phyloP scores from a whole-genome alignment of 305 asterid species.

The Fraxinus ornus region DNA sequence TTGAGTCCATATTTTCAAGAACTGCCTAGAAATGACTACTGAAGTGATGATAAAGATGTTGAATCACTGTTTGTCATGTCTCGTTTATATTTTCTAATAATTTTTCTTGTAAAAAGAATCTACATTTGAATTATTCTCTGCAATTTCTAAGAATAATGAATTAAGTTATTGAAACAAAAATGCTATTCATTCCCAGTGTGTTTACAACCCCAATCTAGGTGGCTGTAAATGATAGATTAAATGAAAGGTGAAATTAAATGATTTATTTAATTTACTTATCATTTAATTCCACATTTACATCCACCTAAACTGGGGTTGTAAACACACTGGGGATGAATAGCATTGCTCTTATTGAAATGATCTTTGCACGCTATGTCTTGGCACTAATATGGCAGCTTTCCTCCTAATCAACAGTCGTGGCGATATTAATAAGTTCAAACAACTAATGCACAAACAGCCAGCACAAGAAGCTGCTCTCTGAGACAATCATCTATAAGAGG shows the following conservation, averaged over 20 bases:
- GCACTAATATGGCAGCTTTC: background rate
- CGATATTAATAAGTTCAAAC: slow-evolving; percentile 10
- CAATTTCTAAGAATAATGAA: background rate
- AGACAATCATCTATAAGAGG: background rate
- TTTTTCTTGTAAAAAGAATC: background rate
- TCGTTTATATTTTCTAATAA: background rate
- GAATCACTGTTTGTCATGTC: background rate
- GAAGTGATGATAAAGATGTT: background rate
- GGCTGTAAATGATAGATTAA: no score
- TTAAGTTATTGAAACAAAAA: background rate
- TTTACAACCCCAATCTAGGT: no score
- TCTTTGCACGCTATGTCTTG: background rate
- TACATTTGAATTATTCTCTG: background rate
- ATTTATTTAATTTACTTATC: no score
- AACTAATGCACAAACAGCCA: slow-evolving; percentile 4
- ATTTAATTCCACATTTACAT: no score
- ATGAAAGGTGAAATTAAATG: no score
- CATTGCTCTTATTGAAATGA: background rate
- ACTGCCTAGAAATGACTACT: background rate
- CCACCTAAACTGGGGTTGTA: no score
- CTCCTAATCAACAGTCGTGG: background rate
- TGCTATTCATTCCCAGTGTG: no score
- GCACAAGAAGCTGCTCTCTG: background rate
- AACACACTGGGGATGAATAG: no score
- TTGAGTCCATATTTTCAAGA: background rate